A percentile compares a stretch with the other conserved stretches of the same genome.
Conservation (phyloP, 164 flowering plant species). For the Aristolochia contorta region DNA sequence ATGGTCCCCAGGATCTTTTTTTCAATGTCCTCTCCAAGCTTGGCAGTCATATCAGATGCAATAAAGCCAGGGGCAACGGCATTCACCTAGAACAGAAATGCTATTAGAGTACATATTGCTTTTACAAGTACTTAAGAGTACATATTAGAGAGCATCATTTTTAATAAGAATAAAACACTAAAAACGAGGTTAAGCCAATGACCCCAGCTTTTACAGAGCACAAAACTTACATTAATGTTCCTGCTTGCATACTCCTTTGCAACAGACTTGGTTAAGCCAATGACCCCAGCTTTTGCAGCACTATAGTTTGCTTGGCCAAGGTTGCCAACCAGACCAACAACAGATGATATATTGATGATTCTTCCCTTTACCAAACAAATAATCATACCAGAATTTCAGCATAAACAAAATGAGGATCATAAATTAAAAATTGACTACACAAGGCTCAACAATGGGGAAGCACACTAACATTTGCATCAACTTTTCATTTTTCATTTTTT, state of each 20-base stretch:
- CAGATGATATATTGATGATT: slow-evolving; percentile 83
- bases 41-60: slow-evolving; percentile 95
- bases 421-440: background rate
- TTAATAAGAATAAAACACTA: background rate
- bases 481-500: too few species aligned
- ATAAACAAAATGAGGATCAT: background rate
- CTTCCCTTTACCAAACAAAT: slow-evolving; percentile 51
- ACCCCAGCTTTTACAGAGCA: too few species aligned
- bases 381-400: background rate
- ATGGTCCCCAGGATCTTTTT: slow-evolving; percentile 70
- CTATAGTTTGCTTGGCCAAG: slow-evolving; percentile 93
- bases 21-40: slow-evolving; percentile 74
- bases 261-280: slow-evolving; percentile 84
- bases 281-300: slow-evolving; percentile 99
- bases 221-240: slow-evolving; percentile 63
- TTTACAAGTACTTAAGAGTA: too few species aligned
- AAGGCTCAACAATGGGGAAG: too few species aligned
- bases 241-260: slow-evolving; percentile 92
- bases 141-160: too few species aligned
- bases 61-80: slow-evolving; percentile 97
- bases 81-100: slow-evolving; percentile 53
- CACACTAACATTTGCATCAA: too few species aligned
- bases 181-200: slow-evolving; percentile 13
- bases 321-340: slow-evolving; percentile 91
- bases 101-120: too few species aligned